Conservation (phyloP, 2,329 filamentous ascomycete genomes). For the Fusarium nygamai region DNA sequence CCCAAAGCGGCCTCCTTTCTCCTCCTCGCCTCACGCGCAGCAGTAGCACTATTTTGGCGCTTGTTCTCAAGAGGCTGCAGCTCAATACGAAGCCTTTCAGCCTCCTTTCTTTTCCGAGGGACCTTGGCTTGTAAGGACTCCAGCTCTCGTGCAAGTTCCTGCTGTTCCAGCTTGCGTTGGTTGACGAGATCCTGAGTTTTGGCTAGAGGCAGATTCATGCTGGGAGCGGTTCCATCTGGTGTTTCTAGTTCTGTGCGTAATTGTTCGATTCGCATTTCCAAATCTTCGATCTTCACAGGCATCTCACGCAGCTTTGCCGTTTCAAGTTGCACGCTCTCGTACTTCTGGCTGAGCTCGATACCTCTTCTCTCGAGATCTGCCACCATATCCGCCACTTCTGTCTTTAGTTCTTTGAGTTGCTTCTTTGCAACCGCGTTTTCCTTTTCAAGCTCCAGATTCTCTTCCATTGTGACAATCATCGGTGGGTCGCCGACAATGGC, state of each 20-base stretch:
- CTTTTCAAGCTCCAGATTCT: constrained; percentile 81
- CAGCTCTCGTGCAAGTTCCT: constrained; percentile 70
- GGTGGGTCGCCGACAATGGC: constrained; percentile 92
- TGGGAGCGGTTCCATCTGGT: constrained; percentile 49
- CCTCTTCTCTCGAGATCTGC: constrained; percentile 74
- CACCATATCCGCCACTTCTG: constrained; percentile 79
- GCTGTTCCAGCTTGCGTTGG: constrained; percentile 60
- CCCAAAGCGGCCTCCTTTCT: constrained; percentile 73
- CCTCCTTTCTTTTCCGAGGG: constrained; percentile 72
- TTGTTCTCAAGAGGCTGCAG: constrained; percentile 74
- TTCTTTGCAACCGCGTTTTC: constrained; percentile 77
- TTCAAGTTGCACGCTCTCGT: constrained; percentile 62
- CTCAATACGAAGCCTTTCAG: constrained; percentile 74
- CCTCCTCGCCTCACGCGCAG: constrained; percentile 76
- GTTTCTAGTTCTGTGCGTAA: constrained; percentile 55
- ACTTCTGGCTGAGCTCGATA: constrained; percentile 64
- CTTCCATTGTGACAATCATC: constrained; percentile 80
- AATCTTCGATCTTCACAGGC: constrained; percentile 58
- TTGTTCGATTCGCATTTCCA: constrained; percentile 60
- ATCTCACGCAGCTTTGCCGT: constrained; percentile 61
- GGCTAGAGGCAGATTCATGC: constrained; percentile 65
- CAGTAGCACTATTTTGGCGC: constrained; percentile 70
- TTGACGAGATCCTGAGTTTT: constrained; percentile 66
- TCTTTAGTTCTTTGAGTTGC: constrained; percentile 81
- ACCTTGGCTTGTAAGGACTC: constrained; percentile 70